Conservation (phyloP, 2,329 filamentous ascomycete species). For the Mycocentrospora acerina region DNA sequence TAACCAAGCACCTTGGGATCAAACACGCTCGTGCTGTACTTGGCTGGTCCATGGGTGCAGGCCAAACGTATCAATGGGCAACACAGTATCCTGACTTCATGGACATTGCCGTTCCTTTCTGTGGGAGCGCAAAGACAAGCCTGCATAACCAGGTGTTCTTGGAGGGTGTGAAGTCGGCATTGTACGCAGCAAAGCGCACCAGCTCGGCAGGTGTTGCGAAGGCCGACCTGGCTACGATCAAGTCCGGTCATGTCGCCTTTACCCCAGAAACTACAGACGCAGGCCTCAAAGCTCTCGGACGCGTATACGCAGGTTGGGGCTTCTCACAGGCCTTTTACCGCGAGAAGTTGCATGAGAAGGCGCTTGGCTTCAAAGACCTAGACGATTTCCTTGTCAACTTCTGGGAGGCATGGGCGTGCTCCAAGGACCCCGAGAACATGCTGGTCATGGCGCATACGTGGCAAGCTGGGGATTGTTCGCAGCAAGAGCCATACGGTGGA, state of each 20-base stretch:
- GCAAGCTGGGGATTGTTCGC: constrained; percentile 71
- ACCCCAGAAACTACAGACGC: constrained; percentile 54
- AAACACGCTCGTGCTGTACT: constrained; percentile 63
- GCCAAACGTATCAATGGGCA: constrained; percentile 66
- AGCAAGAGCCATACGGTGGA: constrained; percentile 67
- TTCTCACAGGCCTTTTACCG: constrained; percentile 80
- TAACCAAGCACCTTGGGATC: constrained; percentile 64
- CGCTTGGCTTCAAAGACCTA: constrained; percentile 65
- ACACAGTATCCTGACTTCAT: constrained; percentile 65
- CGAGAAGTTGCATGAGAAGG: constrained; percentile 65
- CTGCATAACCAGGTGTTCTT: constrained; percentile 70
- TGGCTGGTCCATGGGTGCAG: constrained; percentile 72
- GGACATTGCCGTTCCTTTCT: constrained; percentile 67
- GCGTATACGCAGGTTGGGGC: constrained; percentile 79
- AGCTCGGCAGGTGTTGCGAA: constrained; percentile 52
- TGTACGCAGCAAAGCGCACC: constrained; percentile 60
- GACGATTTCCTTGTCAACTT: constrained; percentile 75
- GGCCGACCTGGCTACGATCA: constrained; percentile 26
- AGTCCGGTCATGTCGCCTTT: constrained; percentile 49
- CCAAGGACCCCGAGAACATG: constrained; percentile 75
- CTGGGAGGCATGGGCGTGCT: constrained; percentile 74
- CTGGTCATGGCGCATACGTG: constrained; percentile 76
- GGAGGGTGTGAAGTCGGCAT: constrained; percentile 62
- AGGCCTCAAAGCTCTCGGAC: constrained; percentile 69
- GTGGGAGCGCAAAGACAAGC: constrained; percentile 64